phyloP scores from a whole-genome alignment of 495 filamentous ascomycete genomes.

The Friedmanniomyces endolithicus region DNA sequence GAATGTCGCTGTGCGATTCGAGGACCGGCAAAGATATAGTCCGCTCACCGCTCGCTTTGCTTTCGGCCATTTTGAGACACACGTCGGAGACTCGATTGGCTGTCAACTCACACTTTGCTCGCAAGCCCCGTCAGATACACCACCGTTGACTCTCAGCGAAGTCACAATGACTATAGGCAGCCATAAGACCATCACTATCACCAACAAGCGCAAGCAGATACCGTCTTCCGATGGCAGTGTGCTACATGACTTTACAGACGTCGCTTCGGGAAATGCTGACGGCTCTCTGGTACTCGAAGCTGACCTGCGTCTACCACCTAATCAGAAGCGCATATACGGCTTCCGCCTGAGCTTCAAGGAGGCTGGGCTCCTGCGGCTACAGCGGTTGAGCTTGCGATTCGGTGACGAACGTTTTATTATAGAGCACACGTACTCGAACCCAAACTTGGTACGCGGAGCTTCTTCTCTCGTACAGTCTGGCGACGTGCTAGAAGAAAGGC shows the following conservation, averaged over 20 bases:
- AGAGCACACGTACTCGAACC: conserved; percentile 8
- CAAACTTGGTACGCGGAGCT: conserved; percentile 6
- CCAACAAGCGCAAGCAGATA: conserved; percentile 1
- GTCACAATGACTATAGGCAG: conserved; percentile 34
- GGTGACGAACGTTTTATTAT: conserved; percentile 2
- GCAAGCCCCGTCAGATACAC: conserved; percentile 47
- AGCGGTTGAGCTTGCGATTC: not conserved
- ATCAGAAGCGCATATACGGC: conserved; percentile 56
- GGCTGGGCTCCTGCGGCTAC: conserved; percentile 50
- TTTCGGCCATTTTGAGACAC: conserved; percentile 61
- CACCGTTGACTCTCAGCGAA: conserved; percentile 50
- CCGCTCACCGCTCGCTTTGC: conserved; percentile 56
- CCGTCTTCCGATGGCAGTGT: not conserved
- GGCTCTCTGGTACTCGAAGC: conserved; percentile 31
- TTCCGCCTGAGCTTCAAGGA: conserved; percentile 65
- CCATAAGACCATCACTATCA: conserved; percentile 20
- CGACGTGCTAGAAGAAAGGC: conserved; percentile 25
- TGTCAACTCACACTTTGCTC: conserved; percentile 67
- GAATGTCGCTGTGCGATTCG: not conserved
- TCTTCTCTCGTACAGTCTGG: conserved; percentile 17
- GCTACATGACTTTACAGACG: not conserved
- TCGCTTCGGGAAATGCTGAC: not conserved
- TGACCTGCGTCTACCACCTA: conserved; percentile 57
- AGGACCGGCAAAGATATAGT: conserved; percentile 2
- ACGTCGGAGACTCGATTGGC: conserved; percentile 65